Evolutionary conservation across 1,284 basidiomycete genomes (phyloP).

Genomic region (Cronartium ribicola): DNA sequence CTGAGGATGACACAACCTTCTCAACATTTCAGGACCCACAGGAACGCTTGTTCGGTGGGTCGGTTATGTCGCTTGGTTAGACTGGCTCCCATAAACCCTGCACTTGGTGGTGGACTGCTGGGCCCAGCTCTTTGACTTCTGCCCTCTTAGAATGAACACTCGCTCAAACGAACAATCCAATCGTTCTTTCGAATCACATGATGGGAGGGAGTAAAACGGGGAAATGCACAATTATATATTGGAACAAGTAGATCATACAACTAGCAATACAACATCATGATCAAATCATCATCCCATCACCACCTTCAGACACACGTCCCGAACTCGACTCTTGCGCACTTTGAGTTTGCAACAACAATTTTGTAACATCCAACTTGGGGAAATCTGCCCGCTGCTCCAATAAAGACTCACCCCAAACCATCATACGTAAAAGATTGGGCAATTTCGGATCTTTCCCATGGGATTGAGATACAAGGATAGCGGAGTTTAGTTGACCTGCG

Average conservation of each 20-base stretch:
- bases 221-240: too few relatives aligned
- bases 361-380: constrained; percentile 44
- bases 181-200: too few relatives aligned
- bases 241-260: constrained; percentile 1
- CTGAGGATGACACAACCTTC: too few relatives aligned
- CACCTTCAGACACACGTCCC: neutral
- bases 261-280: constrained; percentile 3
- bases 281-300: neutral
- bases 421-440: constrained; percentile 73
- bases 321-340: neutral
- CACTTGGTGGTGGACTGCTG: too few relatives aligned
- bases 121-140: too few relatives aligned
- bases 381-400: constrained; percentile 55
- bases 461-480: constrained; percentile 83
- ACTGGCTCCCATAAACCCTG: too few relatives aligned
- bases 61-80: too few relatives aligned
- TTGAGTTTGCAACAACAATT: constrained; percentile 16
- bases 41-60: too few relatives aligned
- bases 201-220: too few relatives aligned
- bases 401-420: constrained; percentile 81
- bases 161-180: too few relatives aligned
- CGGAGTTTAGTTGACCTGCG: constrained; percentile 83
- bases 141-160: too few relatives aligned
- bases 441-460: constrained; percentile 90
- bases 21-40: too few relatives aligned